Conservation (phyloP, 768 basidiomycete species). For the Lactifluus echinatus region DNA sequence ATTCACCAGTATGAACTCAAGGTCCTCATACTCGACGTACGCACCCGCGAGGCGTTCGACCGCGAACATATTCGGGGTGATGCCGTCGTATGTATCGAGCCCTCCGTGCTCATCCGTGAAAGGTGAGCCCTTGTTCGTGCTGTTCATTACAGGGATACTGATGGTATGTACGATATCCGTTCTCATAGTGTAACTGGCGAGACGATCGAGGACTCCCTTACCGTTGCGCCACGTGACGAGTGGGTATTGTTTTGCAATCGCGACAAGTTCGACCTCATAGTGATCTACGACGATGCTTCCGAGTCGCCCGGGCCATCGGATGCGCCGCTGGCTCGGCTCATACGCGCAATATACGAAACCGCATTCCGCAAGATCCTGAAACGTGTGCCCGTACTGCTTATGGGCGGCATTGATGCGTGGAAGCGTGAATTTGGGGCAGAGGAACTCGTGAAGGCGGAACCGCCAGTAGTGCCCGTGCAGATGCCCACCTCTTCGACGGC, state of each 20-base stretch:
- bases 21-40: slow-evolving; percentile 74
- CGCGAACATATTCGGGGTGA: slow-evolving; percentile 58
- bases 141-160: neutral
- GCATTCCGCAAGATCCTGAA: slow-evolving; percentile 66
- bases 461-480: neutral
- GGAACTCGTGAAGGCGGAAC: slow-evolving; percentile 26
- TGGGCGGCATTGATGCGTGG: slow-evolving; percentile 85
- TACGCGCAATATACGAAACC: slow-evolving; percentile 61
- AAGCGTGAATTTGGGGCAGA: slow-evolving; percentile 44
- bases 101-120: slow-evolving; percentile 57
- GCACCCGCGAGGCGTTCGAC: slow-evolving; percentile 72
- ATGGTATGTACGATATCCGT: neutral
- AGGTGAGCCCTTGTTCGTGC: slow-evolving; percentile 40
- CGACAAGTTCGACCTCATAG: slow-evolving; percentile 82
- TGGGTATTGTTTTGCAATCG: slow-evolving; percentile 71
- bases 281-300: slow-evolving; percentile 69
- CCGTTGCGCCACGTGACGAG: slow-evolving; percentile 63
- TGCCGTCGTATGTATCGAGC: slow-evolving; percentile 79
- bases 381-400: slow-evolving; percentile 70
- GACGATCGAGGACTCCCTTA: slow-evolving; percentile 65
- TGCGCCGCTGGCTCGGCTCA: slow-evolving; percentile 50
- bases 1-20: slow-evolving; percentile 52
- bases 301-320: slow-evolving; percentile 39
- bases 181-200: slow-evolving; percentile 50
- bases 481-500: neutral